Evolutionary conservation across 495 filamentous ascomycete species (phyloP), one percentile per base, ranked within the genome.

Genomic region (Rostrohypoxylon terebratum): DNA sequence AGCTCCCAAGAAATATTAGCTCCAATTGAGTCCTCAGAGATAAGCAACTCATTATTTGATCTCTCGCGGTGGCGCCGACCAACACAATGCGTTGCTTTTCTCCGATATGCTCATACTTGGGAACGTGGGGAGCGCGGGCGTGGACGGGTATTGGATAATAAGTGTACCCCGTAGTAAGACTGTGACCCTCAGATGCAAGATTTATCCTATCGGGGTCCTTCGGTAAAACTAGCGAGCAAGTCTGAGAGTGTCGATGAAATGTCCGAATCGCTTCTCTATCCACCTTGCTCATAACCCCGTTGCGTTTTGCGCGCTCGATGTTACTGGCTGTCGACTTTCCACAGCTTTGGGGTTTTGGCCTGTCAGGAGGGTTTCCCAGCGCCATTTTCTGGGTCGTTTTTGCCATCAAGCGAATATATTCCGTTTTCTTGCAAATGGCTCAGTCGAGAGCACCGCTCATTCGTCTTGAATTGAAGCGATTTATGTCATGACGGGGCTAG

Each of bases 161-260:
- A 53, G 44, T 53, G 42, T 69, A 73, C 66, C 53, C 71, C 71
- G 44, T 73, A 66, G 66, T 69, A 73, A 73, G 66, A 73, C 66
- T 73, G 61, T 50, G 71, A 73, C 71, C 38, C 61, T 73, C 44
- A 62, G 55, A 66, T 69, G 71, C 60, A 66, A 54, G 53, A 51
- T 65, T 58, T 31, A 40, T 66, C 54, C 71, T 69, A 73, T 73
- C 66, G 71, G 71, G 48, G 36, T 51, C 62, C 14, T 20, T 66
- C 71, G 71, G 71, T 69, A 73, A 73, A 66, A 51, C 50, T 48
- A 73, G 61, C 40, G 45, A 61, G 38, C 58, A 66, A 51, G 42
- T 66, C 42, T 62, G 57, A 31, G 36, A 45, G 16, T 57, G 42
- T 69, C 61, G 61, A 66, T 66, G 66, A 66, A 66, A 67, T 50